Percentiles rank a stretch among this genome's conserved stretches.
These are phyloP conservation scores for Xylaria sp. DNA, from an alignment of 2,329 filamentous ascomycete species.

Conservation along the genomic window DNA sequence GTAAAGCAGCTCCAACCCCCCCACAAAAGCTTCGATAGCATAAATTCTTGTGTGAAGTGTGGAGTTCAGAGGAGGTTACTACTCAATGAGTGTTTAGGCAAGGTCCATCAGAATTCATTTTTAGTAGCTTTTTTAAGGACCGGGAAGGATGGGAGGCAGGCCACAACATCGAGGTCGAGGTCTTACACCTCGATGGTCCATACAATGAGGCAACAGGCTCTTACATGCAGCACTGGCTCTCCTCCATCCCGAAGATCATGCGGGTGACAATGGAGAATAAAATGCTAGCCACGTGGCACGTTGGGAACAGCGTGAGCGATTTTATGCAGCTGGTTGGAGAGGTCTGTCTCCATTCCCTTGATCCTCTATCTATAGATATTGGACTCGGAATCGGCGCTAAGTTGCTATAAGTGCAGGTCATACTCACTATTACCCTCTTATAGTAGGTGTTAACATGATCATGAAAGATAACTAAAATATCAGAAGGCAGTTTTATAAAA, in stretches of 20 bases:
- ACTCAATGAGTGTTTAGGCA: conserved; percentile 32
- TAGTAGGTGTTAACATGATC: background rate
- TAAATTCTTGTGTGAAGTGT: no score
- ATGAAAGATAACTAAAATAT: background rate
- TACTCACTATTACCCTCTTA: no score
- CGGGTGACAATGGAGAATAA: conserved; percentile 37
- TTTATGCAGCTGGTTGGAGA: background rate
- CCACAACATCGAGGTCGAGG: conserved; percentile 29
- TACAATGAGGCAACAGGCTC: conserved; percentile 21
- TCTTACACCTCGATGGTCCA: conserved; percentile 26
- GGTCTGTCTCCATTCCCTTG: background rate
- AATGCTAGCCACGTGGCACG: background rate
- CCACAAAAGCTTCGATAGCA: background rate
- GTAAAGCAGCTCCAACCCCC: no score
- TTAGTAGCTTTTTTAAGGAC: conserved; percentile 36
- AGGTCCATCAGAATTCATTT: conserved; percentile 45
- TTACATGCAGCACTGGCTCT: conserved; percentile 35
- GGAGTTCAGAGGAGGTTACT: no score
- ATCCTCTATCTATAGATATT: background rate
- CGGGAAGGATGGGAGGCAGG: conserved; percentile 34
- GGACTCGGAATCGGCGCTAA: background rate
- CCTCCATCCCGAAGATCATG: conserved; percentile 35
- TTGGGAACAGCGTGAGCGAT: background rate
- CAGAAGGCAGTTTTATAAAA: no score
- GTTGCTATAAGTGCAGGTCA: no score